Evolutionary conservation across 495 filamentous ascomycete species (phyloP), one percentile per base, ranked within the genome.

Genomic region (Glonium stellatum): DNA sequence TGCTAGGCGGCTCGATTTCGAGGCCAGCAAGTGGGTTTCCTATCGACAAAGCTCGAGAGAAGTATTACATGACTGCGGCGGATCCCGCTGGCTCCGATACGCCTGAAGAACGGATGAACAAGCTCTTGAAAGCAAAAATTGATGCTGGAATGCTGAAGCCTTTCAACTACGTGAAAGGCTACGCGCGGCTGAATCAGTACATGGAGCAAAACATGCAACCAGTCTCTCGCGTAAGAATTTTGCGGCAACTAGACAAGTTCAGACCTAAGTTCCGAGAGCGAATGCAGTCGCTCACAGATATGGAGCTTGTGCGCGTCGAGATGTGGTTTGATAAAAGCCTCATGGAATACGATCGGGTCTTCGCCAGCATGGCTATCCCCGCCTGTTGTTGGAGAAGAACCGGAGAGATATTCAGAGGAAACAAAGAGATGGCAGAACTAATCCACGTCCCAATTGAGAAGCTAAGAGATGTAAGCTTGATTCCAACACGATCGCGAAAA

Each of bases 141-240:
- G 90, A 96, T 66, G 93, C 93, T 1, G 93, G 93, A 4, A 78
- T 98, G 63, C 77, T 98, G 62, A 91, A 91, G 69, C 93, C 93
- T 9, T 98, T 97, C 79, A 97, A 96, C 72, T 97, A 98, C 72
- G 87, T 96, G 62, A 95, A 95, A 67, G 93, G 95, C 11, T 98
- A 97, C 67, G 88, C 90, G 8, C 80, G 90, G 19, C 76, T 98
- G 36, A 87, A 90, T 53, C 81, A 82, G 58, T 97, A 96, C 70
- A 93, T 98, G 83, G 89, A 95, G 61, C 82, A 82, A 60, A 83
- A 97, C 69, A 86, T 97, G 73, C 82, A 87, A 57, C 82, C 84
- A 52, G 71, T 77, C 10, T 91, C 87, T 50, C 89, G 91, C 54
- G 82, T 92, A 66, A 91, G 90, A 75, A 96, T 98, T 68, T 74